phyloP scores from a whole-genome alignment of 805 yeast species.

The Candida sphagnicola region DNA sequence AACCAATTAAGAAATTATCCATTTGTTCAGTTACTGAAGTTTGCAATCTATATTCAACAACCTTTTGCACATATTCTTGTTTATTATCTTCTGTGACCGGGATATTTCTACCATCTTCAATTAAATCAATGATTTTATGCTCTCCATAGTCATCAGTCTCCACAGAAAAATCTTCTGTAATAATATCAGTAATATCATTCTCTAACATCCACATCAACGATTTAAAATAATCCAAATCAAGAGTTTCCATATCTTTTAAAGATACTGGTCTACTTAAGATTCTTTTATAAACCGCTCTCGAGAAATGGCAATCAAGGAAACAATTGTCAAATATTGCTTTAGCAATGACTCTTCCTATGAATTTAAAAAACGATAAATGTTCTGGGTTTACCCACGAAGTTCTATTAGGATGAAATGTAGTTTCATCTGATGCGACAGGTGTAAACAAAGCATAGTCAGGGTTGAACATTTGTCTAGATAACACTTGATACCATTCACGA shows the following conservation, averaged over 20 bases:
- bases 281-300: constrained; percentile 89
- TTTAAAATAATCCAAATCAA: constrained; percentile 89
- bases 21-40: constrained; percentile 84
- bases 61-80: constrained; percentile 77
- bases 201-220: constrained; percentile 94
- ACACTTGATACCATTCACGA: constrained; percentile 94
- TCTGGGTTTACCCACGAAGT: constrained; percentile 92
- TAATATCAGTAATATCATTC: constrained; percentile 92
- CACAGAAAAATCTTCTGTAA: constrained; percentile 90
- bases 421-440: constrained; percentile 87
- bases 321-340: constrained; percentile 88
- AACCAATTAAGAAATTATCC: constrained; percentile 80
- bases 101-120: constrained; percentile 76
- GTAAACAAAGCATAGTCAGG: constrained; percentile 90
- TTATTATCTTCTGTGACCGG: constrained; percentile 90
- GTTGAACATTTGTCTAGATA: constrained; percentile 92
- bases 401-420: constrained; percentile 93
- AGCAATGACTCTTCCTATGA: constrained; percentile 90
- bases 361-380: constrained; percentile 87
- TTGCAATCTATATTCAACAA: constrained; percentile 83
- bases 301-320: constrained; percentile 89
- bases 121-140: constrained; percentile 75
- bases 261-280: constrained; percentile 77
- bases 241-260: constrained; percentile 88
- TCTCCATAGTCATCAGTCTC: constrained; percentile 94